A percentile compares a stretch with the other conserved stretches of the same genome.
phyloP scores from a whole-genome alignment of 148 eudicot species.

The Rhododendron simsii region DNA sequence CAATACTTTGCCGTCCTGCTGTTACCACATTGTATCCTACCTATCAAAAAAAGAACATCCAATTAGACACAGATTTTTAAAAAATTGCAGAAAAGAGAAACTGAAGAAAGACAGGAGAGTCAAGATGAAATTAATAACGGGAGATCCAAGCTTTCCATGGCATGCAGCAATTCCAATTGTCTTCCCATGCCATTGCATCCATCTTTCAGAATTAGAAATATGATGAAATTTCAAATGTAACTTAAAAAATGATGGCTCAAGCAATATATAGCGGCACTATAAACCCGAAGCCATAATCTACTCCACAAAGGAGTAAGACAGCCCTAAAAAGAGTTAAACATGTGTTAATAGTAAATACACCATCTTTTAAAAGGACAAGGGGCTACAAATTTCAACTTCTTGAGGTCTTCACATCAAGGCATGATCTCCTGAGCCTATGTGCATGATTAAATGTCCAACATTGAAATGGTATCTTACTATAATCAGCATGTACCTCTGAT shows the following conservation, averaged over 20 bases:
- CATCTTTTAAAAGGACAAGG: background rate
- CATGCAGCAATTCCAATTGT: background rate
- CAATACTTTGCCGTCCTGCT: conserved; percentile 37
- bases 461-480: background rate
- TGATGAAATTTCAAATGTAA: background rate
- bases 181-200: background rate
- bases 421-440: background rate
- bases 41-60: conserved; percentile 28
- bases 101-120: background rate
- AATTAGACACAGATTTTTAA: conserved; percentile 3
- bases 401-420: background rate
- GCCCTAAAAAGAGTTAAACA: background rate
- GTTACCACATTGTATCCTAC: conserved; percentile 68
- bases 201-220: background rate
- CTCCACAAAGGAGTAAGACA: background rate
- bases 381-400: background rate
- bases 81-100: background rate
- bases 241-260: background rate
- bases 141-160: background rate
- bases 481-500: background rate
- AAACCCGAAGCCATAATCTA: background rate
- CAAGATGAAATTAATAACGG: background rate
- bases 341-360: background rate
- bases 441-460: background rate
- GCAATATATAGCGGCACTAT: background rate